These are phyloP conservation scores for Debaryomyces prosopidis DNA, from an alignment of 805 yeast genomes.

Conservation along the genomic window DNA sequence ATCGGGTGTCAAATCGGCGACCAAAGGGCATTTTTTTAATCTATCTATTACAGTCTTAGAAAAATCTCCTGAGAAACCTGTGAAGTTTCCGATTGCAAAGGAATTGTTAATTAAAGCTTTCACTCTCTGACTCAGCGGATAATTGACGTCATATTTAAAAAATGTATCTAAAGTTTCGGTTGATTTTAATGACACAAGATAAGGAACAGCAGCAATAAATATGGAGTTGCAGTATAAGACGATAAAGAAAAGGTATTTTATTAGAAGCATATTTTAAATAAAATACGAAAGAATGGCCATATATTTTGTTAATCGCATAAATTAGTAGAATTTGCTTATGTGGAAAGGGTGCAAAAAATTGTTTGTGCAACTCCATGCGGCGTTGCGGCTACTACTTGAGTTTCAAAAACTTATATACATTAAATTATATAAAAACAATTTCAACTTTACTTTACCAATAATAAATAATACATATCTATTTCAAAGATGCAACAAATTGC, in stretches of 20 bases:
- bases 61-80: conserved; percentile 68
- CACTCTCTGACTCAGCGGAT: conserved; percentile 39
- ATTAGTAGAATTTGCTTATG: not conserved
- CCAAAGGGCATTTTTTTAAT: conserved; percentile 58
- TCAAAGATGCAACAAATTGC: conserved; percentile 24
- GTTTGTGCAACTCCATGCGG: not conserved
- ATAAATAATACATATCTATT: conserved; percentile 7
- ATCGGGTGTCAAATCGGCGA: conserved; percentile 72
- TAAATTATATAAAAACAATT: not conserved
- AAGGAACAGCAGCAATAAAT: conserved; percentile 18
- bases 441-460: not conserved
- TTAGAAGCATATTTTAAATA: not conserved
- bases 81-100: conserved; percentile 68
- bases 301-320: not conserved
- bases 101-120: conserved; percentile 49
- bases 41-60: conserved; percentile 46
- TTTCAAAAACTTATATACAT: not conserved
- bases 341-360: conserved; percentile 3
- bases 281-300: not conserved
- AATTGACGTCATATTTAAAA: conserved; percentile 43
- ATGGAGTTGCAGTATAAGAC: not conserved
- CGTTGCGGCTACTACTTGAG: not conserved
- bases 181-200: conserved; percentile 53
- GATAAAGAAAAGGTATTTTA: too few relatives aligned
- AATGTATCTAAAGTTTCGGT: conserved; percentile 50